A percentile compares a stretch with the other conserved stretches of the same genome.
Evolutionary conservation across 441 rosid genomes (phyloP).

Genomic region (Gossypium davidsonii): DNA sequence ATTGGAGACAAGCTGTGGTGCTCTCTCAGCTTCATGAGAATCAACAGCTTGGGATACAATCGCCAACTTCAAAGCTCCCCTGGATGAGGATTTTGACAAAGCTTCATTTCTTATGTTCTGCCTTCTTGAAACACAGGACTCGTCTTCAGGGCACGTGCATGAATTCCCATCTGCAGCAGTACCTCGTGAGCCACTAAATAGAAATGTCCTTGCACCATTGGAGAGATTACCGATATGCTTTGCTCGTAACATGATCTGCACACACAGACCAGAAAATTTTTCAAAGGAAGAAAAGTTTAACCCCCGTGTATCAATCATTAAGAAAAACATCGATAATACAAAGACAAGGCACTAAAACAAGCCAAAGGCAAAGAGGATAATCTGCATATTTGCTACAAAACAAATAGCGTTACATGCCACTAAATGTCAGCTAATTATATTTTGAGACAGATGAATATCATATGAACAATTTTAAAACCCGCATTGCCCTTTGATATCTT

Average conservation of each 20-base stretch:
- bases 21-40: conserved; percentile 36
- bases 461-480: neutral
- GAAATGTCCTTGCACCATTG: conserved; percentile 58
- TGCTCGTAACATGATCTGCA: conserved; percentile 61
- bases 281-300: neutral
- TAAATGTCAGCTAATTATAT: neutral
- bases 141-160: conserved; percentile 72
- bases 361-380: conserved; percentile 5
- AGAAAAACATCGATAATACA: neutral
- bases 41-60: conserved; percentile 38
- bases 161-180: conserved; percentile 61
- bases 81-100: conserved; percentile 30
- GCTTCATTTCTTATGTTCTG: conserved; percentile 37
- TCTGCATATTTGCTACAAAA: neutral
- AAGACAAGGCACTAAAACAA: neutral
- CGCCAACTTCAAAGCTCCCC: conserved; percentile 30
- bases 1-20: conserved; percentile 37
- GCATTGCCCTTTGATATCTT: neutral
- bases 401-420: neutral
- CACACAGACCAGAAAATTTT: conserved; percentile 20
- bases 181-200: conserved; percentile 56
- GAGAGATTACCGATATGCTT: conserved; percentile 70
- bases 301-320: conserved; percentile 18
- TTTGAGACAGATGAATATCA: neutral
- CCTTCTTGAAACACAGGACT: conserved; percentile 53